Base-by-base conservation (phyloP, 2,329 filamentous ascomycete species). In the Leptosphaerulina australis region DNA sequence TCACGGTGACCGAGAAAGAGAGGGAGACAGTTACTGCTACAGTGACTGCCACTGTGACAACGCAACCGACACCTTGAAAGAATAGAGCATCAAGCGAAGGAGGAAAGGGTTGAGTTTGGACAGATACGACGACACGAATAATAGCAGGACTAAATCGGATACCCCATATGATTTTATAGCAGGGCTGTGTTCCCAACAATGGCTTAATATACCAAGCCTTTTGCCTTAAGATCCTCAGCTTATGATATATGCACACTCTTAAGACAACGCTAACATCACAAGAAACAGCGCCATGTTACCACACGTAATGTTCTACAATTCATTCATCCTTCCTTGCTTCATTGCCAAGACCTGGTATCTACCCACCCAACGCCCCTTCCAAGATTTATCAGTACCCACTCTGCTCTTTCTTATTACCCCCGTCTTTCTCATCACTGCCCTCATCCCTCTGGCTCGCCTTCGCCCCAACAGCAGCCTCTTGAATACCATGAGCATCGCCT, bases 401-500 rank as follows among this genome's bases (percentile, higher is more conserved):
- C 53, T 76, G 73, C 45, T 74, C 71, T 51, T 55, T 73, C 53
- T 70, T 69, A 2, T 59, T 62, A 53, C 64, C 63, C 0, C 58
- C 62, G 9, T 57, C 63, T 8, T 54, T 64, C 2, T 61, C 63
- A 12, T 61, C 69, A 21, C 30, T 30, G 14, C 56, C 63, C 21
- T 62, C 69, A n/a, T 63, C 62, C 18, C 68, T 63, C 8, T 58
- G 59, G 6, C 58, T 71, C 18, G 56, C 56, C 43, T 62, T 64
- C 3, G 68, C 69, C 3, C 58, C 64, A 5, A 62, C 69, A 45
- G 62, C 67, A 20, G 70, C 71, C 5, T 68, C 69, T 57, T 66
- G 59, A 21, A 91, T 90, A 0, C 79, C 88, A 62, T 88, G 78
- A 34, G 91, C 89, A 72, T 97, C 94, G 50, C 94, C 94, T 56